phyloP scores from a whole-genome alignment of 176 grass and related monocot species.

The Aegilops tauschii region DNA sequence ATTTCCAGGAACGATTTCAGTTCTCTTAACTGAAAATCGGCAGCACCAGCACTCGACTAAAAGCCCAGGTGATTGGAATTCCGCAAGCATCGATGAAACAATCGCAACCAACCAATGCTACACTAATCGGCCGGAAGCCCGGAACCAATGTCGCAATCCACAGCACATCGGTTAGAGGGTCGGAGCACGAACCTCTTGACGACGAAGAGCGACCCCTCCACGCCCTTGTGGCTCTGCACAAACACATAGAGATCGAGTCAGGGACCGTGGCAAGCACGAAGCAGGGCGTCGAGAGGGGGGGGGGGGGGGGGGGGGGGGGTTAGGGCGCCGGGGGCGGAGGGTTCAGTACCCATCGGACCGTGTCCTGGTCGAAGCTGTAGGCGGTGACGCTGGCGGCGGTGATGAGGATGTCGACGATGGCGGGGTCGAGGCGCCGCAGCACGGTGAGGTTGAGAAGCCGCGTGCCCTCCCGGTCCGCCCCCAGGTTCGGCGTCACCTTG shows the following conservation, averaged over 20 bases:
- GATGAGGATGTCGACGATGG: constrained; percentile 53
- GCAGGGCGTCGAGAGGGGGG: neutral
- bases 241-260: neutral
- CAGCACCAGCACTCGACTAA: neutral
- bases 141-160: neutral
- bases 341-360: constrained; percentile 34
- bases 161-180: neutral
- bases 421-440: constrained; percentile 69
- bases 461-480: constrained; percentile 44
- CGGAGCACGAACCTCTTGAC: constrained; percentile 55
- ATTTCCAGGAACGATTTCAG: neutral
- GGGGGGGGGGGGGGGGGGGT: neutral
- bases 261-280: neutral
- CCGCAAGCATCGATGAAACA: neutral
- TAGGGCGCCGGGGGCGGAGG: neutral
- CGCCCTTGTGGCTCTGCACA: constrained; percentile 50
- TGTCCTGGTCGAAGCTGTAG: constrained; percentile 46
- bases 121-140: neutral
- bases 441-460: constrained; percentile 67
- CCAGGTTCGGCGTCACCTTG: constrained; percentile 55
- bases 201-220: constrained; percentile 71
- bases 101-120: neutral
- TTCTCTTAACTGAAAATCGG: neutral
- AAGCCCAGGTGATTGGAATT: too few relatives aligned
- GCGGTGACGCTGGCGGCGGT: constrained; percentile 55